phyloP scores from a whole-genome alignment of 441 rosid species.

The Codiaeum variegatum region DNA sequence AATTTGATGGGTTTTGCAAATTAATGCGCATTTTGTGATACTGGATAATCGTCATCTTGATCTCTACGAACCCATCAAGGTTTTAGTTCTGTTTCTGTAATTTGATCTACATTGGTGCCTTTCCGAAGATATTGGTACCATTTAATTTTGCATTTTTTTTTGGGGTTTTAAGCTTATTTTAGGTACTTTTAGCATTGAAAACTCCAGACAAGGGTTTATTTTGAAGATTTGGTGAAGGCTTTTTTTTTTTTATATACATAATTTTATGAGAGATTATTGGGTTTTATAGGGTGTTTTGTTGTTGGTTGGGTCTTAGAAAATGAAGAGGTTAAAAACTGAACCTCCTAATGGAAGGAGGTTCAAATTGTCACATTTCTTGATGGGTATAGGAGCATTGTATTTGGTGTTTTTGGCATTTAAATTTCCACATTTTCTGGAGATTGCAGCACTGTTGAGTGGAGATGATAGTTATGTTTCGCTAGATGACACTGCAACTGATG shows the following conservation, averaged over 20 bases:
- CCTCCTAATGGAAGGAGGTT: conserved; percentile 53
- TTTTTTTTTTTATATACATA: too few species aligned
- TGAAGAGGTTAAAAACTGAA: conserved; percentile 76
- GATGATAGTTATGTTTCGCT: conserved; percentile 52
- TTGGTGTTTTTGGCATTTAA: conserved; percentile 70
- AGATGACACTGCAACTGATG: conserved; percentile 39
- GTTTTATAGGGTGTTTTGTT: conserved; percentile 15
- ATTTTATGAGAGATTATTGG: conserved; percentile 23
- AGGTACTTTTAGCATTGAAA: neutral
- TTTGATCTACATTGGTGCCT: conserved; percentile 17
- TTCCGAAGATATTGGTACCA: conserved; percentile 7
- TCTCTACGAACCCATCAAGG: conserved; percentile 17
- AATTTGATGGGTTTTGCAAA: conserved; percentile 7
- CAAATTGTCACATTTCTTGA: conserved; percentile 69
- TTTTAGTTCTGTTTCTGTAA: conserved; percentile 1
- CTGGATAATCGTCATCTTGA: conserved; percentile 11
- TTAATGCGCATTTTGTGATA: neutral
- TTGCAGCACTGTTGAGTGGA: conserved; percentile 61
- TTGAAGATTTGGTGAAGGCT: conserved; percentile 8
- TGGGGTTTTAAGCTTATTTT: conserved; percentile 2
- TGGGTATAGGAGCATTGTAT: conserved; percentile 60
- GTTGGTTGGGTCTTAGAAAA: conserved; percentile 25
- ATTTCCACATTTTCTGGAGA: conserved; percentile 74
- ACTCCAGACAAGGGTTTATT: neutral
- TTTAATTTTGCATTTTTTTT: conserved; percentile 8